phyloP scores from a whole-genome alignment of 2,329 filamentous ascomycete species.

The Xylariaceae sp. region DNA sequence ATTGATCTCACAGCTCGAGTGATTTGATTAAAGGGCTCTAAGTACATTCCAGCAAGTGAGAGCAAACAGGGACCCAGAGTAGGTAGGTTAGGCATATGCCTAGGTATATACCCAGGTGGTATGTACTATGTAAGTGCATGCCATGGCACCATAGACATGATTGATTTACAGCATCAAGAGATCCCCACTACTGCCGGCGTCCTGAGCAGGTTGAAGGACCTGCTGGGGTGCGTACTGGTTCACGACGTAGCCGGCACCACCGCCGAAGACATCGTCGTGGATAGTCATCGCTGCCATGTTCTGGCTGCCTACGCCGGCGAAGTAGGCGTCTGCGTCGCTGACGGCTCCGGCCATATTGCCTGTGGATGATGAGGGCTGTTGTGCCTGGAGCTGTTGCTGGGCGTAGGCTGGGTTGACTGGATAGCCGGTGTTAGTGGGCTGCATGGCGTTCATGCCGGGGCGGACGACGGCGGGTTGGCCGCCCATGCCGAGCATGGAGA shows the following conservation, averaged over 20 bases:
- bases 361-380: neutral
- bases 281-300: constrained; percentile 70
- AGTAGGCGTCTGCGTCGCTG: constrained; percentile 84
- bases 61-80: neutral
- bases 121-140: too few relatives aligned
- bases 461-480: constrained; percentile 48
- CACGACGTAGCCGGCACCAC: constrained; percentile 62
- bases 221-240: constrained; percentile 77
- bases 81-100: neutral
- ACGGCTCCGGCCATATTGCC: constrained; percentile 60
- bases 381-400: constrained; percentile 31
- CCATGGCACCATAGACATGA: too few relatives aligned
- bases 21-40: neutral
- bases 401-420: too few relatives aligned
- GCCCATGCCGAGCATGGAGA: constrained; percentile 54
- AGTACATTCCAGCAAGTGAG: neutral
- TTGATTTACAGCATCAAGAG: constrained; percentile 57
- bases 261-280: constrained; percentile 56
- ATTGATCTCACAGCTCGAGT: neutral
- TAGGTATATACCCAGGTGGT: too few relatives aligned
- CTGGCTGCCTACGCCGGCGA: constrained; percentile 68
- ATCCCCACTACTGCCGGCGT: constrained; percentile 63
- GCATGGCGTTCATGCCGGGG: constrained; percentile 28
- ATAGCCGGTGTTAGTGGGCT: neutral
- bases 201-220: constrained; percentile 64